Base-by-base conservation (phyloP, 2,329 filamentous ascomycete species). In the Apiospora hydei region DNA sequence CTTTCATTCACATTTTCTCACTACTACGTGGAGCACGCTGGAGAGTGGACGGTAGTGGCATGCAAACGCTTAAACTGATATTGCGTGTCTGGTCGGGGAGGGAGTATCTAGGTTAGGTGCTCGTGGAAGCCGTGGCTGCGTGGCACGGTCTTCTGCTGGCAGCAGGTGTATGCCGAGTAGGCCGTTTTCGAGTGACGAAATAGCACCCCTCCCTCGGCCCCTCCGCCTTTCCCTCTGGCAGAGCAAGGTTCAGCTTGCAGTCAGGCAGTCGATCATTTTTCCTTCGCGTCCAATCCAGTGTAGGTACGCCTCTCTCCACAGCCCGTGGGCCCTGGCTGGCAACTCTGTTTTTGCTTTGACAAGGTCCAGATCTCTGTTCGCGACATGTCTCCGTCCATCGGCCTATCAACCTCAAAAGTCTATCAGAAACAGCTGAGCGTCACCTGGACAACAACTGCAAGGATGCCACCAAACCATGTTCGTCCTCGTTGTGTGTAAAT, bases 171-270 rank as follows among this genome's bases (percentile, higher is more conserved):
- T 34, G 26, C 6, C 26, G 51, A 30, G 14, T 38, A 34, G 53
- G 18, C 26, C 16, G 21, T 34, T 61, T 38, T 10, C 16, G 53
- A 38, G 53, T 61, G 53, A 61, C 53, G 53, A 61, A 61, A 38
- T 38, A 21, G 14, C 53, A 7, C 14, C 51, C 51, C 53, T 61
- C 30, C 30, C 53, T 61, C 30, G 30, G 53, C 53, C 53, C 30
- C 53, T 61, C 53, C 30, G 53, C 53, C 53, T 38, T 61, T 61
- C 53, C 18, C 53, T 34, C 16, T 61, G 30, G 30, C 30, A 61
- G 53, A 61, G 30, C 53, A 61, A 61, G 30, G 53, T 61, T 61
- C 53, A 61, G 53, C 53, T 61, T 61, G 53, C 53, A 61, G 21
- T 61, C 53, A 61, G 26, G 7, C 51, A 34, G 51, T 57, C 51